Evolutionary conservation across 257 asterid genomes (phyloP), one percentile per base, ranked within the genome.

Genomic region (Ehretia macrophylla): DNA sequence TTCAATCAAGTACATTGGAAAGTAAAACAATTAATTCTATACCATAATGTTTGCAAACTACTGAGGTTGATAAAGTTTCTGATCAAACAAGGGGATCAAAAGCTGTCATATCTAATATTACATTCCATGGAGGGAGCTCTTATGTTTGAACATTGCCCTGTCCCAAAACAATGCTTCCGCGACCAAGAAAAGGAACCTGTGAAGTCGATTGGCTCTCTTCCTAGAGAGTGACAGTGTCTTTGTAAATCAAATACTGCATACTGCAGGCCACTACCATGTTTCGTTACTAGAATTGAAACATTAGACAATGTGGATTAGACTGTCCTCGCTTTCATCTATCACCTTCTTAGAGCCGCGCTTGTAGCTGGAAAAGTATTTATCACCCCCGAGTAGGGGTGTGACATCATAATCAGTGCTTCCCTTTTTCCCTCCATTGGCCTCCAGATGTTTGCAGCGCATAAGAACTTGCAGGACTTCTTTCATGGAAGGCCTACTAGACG

Each of bases 401-500:
- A 71, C 79, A 14, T 81, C 95, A 44, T 63, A 62, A 32, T 81
- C 90, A 11, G 51, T 63, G 17, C 75, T 73, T 8, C 12, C 55
- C 61, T 67, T 81, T 32, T 70, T 77, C 52, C 19, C 68, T 0
- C 57, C 79, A 1, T 60, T 17, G 4, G 49, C 69, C 47, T 2
- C 85, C 5, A 51, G 47, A 17, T 76, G 56, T 60, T 37, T 58
- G 71, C 70, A 68, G 50, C 61, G 71, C 3, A 58, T 81, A 53
- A 90, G 88, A 46, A 90, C 75, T 68, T 84, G 85, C 38, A 65
- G 44, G 14, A 81, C 81, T 58, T 90, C 95, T 58, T 78, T 90
- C 95, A 90, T 90, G 55, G 92, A 70, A 12, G 96, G 96, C 75
- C 97, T 79, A 42, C 76, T 73, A 14, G 79, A 57, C 4, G 96